Evolutionary conservation across 192 early-diverging fungal species (phyloP).

Genomic region (Irineochytrium annulatum): DNA sequence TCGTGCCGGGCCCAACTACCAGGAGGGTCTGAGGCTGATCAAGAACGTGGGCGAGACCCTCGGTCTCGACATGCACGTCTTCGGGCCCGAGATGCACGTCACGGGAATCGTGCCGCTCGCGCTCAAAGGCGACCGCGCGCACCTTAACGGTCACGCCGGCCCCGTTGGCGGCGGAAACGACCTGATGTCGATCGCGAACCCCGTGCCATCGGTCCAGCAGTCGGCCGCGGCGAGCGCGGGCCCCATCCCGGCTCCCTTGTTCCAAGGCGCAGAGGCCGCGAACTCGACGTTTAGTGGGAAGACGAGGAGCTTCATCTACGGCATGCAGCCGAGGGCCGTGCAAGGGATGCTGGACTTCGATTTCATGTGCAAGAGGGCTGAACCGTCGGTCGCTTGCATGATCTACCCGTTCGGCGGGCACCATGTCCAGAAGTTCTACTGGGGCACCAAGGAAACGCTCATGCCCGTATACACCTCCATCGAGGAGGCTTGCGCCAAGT

Average conservation of each 20-base stretch:
- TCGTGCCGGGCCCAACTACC: constrained; percentile 98
- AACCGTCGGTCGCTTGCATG: constrained; percentile 96
- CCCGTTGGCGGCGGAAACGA: constrained; percentile 4
- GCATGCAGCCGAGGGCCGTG: constrained; percentile 98
- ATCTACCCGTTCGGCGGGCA: constrained; percentile 98
- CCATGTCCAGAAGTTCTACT: constrained; percentile 99
- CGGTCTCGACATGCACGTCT: constrained; percentile 92
- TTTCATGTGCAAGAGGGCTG: constrained; percentile 90
- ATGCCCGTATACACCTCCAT: constrained; percentile 89
- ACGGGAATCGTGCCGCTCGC: constrained; percentile 98
- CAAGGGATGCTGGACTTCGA: constrained; percentile 99
- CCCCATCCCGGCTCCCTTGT: background rate
- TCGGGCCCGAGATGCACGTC: constrained; percentile 96
- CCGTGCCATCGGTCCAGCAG: background rate
- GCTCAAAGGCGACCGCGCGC: constrained; percentile 63
- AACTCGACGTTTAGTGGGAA: constrained; percentile 51
- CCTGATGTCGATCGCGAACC: constrained; percentile 22
- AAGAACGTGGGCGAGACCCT: constrained; percentile 88
- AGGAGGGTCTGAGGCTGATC: constrained; percentile 96
- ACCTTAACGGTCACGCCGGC: constrained; percentile 18
- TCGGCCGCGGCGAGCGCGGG: constrained; percentile 11
- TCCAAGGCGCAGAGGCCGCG: constrained; percentile 6
- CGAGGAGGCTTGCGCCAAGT: constrained; percentile 74
- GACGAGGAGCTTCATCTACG: constrained; percentile 92
- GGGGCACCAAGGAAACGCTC: constrained; percentile 97